Evolutionary conservation across 371 early-diverging fungal genomes (phyloP).

Genomic region (Mucor saturninus): DNA sequence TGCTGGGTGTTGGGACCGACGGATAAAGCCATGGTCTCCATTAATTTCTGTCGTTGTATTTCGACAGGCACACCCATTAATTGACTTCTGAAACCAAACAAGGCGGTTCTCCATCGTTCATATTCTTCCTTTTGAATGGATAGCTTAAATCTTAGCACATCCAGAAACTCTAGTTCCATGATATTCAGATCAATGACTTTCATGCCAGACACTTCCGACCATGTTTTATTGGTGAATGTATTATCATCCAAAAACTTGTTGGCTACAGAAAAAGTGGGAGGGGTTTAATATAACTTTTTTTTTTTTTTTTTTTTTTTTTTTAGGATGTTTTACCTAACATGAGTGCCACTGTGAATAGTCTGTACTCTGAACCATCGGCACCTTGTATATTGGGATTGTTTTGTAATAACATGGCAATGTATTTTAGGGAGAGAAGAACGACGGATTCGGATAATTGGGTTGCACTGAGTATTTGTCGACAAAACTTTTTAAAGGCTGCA

Average conservation of each 20-base stretch:
- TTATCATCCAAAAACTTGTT: slow-evolving; percentile 74
- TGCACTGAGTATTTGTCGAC: slow-evolving; percentile 58
- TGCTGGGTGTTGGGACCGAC: not conserved
- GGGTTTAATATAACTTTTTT: not conserved
- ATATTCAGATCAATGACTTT: slow-evolving; percentile 62
- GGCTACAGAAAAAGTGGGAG: slow-evolving; percentile 31
- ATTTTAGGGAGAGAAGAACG: slow-evolving; percentile 62
- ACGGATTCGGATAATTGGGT: slow-evolving; percentile 70
- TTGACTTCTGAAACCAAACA: slow-evolving; percentile 36
- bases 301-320: not conserved
- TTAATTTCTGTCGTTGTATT: slow-evolving; percentile 27
- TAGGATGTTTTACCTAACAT: slow-evolving; percentile 51
- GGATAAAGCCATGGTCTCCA: slow-evolving; percentile 27
- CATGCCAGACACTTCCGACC: slow-evolving; percentile 71
- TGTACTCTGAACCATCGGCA: slow-evolving; percentile 76
- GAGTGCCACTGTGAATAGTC: slow-evolving; percentile 79
- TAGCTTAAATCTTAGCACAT: slow-evolving; percentile 59
- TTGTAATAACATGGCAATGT: slow-evolving; percentile 62
- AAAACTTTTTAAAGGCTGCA: slow-evolving; percentile 58
- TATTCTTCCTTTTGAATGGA: slow-evolving; percentile 65
- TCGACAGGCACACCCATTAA: slow-evolving; percentile 26
- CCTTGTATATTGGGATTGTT: slow-evolving; percentile 65
- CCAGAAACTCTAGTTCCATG: slow-evolving; percentile 73
- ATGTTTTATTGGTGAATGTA: slow-evolving; percentile 73
- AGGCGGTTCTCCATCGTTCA: slow-evolving; percentile 43